phyloP scores from a whole-genome alignment of 192 early-diverging fungal species.

The Cladochytrium replicatum region DNA sequence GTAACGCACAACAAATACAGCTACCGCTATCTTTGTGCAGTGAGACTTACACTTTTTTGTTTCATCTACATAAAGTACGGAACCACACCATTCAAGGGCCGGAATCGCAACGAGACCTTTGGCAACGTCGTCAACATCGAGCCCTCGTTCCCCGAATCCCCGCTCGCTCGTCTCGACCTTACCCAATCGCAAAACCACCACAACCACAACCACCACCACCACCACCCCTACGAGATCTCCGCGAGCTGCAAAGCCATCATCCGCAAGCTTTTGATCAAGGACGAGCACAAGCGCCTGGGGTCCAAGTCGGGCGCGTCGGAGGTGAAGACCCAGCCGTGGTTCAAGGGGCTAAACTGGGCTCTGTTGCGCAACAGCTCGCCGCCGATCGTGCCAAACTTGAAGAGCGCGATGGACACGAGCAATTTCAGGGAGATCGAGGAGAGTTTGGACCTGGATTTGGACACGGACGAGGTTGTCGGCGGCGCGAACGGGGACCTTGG shows the following conservation, averaged over 20 bases:
- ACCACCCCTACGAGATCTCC: slow-evolving; percentile 38
- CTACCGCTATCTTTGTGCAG: slow-evolving; percentile 4
- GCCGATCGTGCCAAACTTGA: slow-evolving; percentile 62
- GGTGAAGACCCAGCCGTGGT: slow-evolving; percentile 85
- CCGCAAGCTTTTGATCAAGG: slow-evolving; percentile 77
- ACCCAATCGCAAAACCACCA: too few relatives aligned
- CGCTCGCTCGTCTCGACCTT: background rate
- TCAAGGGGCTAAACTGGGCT: slow-evolving; percentile 88
- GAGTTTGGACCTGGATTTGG: slow-evolving; percentile 55
- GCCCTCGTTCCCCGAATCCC: slow-evolving; percentile 54
- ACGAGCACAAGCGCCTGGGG: slow-evolving; percentile 80
- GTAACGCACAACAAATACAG: slow-evolving; percentile 17
- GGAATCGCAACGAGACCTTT: slow-evolving; percentile 81
- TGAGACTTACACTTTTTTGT: background rate
- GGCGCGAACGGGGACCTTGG: background rate
- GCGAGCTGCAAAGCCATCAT: slow-evolving; percentile 62
- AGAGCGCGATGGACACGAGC: slow-evolving; percentile 40
- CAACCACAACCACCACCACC: too few relatives aligned
- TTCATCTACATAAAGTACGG: slow-evolving; percentile 48
- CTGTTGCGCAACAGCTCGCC: slow-evolving; percentile 74
- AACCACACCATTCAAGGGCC: slow-evolving; percentile 95
- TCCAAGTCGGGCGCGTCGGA: slow-evolving; percentile 83
- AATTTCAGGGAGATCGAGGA: slow-evolving; percentile 62
- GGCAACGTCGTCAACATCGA: slow-evolving; percentile 72
- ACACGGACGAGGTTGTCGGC: slow-evolving; percentile 35